These are phyloP conservation scores for Pouteria campechiana DNA, from an alignment of 179 eudicot species.

Conservation along the genomic window DNA sequence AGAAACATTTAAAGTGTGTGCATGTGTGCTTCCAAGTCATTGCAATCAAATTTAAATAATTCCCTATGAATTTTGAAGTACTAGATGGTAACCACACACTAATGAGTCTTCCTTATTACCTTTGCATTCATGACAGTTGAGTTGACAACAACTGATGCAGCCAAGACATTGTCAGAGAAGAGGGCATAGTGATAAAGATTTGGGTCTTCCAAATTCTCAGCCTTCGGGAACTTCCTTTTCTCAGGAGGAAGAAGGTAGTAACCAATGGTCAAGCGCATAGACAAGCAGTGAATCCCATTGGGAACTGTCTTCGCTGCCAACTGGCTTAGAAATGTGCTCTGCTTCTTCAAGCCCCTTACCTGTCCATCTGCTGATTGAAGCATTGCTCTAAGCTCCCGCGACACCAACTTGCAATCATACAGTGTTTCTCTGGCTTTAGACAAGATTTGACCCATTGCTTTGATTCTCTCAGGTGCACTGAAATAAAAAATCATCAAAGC, in stretches of 20 bases:
- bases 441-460: constrained; percentile 74
- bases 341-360: constrained; percentile 74
- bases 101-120: constrained; percentile 16
- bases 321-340: constrained; percentile 78
- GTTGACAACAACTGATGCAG: constrained; percentile 89
- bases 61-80: too few species aligned
- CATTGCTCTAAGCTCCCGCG: constrained; percentile 79
- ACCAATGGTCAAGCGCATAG: constrained; percentile 78
- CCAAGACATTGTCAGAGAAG: constrained; percentile 82
- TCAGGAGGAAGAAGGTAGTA: constrained; percentile 58
- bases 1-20: too few species aligned
- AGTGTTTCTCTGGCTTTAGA: constrained; percentile 60
- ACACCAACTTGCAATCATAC: constrained; percentile 67
- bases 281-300: constrained; percentile 74
- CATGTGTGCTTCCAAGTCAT: too few species aligned
- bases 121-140: constrained; percentile 68
- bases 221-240: constrained; percentile 60
- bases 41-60: too few species aligned
- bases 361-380: constrained; percentile 87
- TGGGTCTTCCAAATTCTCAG: constrained; percentile 64
- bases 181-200: constrained; percentile 71
- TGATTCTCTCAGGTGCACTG: constrained; percentile 65
- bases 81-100: too few species aligned
- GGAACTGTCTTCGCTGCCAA: constrained; percentile 80
- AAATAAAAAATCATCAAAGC: neutral